Percentiles rank a stretch among this genome's conserved stretches.
Conservation (phyloP, 345 rosid genomes). For the Melastoma malabathricum region DNA sequence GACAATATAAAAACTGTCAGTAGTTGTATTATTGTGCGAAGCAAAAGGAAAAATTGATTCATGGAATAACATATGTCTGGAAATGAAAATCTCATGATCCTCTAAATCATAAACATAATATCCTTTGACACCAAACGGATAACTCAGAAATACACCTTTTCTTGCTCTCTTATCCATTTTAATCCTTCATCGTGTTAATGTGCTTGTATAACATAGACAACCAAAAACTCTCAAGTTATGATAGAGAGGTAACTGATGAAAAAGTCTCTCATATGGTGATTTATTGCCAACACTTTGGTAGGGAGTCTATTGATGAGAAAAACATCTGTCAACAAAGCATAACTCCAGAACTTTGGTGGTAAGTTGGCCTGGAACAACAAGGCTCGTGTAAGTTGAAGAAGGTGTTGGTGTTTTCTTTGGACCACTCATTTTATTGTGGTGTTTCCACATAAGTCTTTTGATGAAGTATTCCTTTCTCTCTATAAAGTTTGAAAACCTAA, state of each 20-base stretch:
- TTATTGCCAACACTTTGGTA: not conserved
- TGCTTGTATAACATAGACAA: not conserved
- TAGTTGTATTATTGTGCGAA: no score
- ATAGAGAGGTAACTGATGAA: not conserved
- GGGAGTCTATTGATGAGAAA: constrained; percentile 1
- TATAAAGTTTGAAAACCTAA: no score
- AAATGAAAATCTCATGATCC: not conserved
- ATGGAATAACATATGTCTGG: no score
- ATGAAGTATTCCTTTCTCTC: not conserved
- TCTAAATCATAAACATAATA: not conserved
- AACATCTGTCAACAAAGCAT: no score
- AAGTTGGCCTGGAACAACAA: not conserved
- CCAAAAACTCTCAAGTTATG: not conserved
- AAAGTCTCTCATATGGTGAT: not conserved
- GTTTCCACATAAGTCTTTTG: not conserved
- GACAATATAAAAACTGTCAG: no score
- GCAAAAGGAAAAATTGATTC: no score
- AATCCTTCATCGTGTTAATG: not conserved
- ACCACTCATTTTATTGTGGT: constrained; percentile 3
- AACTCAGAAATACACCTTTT: not conserved
- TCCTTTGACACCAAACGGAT: not conserved
- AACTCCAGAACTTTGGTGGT: no score
- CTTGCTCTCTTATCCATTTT: not conserved
- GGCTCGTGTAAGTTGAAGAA: not conserved
- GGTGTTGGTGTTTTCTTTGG: constrained; percentile 3